Evolutionary conservation across 78 protist species (phyloP).

Genomic region (Anaeramoeba flamelloides): DNA sequence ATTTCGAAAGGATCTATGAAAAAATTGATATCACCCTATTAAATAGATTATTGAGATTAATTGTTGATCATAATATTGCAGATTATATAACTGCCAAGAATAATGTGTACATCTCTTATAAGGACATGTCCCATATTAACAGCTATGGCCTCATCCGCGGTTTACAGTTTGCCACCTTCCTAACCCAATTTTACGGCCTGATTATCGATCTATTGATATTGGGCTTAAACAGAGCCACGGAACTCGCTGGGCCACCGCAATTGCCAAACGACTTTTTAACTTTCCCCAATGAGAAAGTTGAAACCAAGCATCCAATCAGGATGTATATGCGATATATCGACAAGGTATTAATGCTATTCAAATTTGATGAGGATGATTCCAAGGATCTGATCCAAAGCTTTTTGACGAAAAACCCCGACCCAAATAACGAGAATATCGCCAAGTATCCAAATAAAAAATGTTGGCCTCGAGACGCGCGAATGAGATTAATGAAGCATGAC

Average conservation of each 20-base stretch:
- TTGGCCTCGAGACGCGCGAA: slow-evolving; percentile 97
- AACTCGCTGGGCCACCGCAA: slow-evolving; percentile 87
- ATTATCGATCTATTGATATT: slow-evolving; percentile 83
- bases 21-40: slow-evolving; percentile 94
- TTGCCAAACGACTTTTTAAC: slow-evolving; percentile 76
- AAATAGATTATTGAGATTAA: slow-evolving; percentile 81
- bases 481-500: slow-evolving; percentile 97
- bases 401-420: slow-evolving; percentile 98
- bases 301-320: slow-evolving; percentile 89
- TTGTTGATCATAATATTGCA: slow-evolving; percentile 94
- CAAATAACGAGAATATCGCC: slow-evolving; percentile 96
- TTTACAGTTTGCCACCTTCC: slow-evolving; percentile 94
- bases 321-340: slow-evolving; percentile 87
- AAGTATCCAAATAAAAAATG: slow-evolving; percentile 95
- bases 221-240: slow-evolving; percentile 89
- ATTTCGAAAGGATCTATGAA: slow-evolving; percentile 68
- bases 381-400: slow-evolving; percentile 75
- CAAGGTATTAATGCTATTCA: slow-evolving; percentile 63
- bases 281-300: slow-evolving; percentile 39
- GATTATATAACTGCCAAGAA: slow-evolving; percentile 98
- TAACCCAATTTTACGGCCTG: slow-evolving; percentile 70
- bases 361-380: slow-evolving; percentile 77
- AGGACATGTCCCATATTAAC: slow-evolving; percentile 96
- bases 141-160: slow-evolving; percentile 89
- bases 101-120: slow-evolving; percentile 82